Evolutionary conservation across 257 asterid genomes (phyloP).

Genomic region (Primulina tabacum): DNA sequence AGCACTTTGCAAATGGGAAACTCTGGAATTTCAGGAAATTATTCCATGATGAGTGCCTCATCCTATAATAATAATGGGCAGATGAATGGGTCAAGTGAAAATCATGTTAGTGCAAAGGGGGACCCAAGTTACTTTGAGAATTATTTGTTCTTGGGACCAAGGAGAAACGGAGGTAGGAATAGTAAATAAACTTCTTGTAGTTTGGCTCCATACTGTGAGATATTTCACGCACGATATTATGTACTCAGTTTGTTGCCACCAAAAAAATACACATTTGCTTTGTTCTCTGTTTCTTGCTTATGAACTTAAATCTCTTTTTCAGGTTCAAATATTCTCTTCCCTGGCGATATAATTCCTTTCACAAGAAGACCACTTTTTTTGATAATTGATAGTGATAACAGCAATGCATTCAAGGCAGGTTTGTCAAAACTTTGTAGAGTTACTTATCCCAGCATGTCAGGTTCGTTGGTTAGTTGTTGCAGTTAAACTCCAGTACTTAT

Average conservation of each 20-base stretch:
- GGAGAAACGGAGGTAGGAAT: slow-evolving; percentile 70
- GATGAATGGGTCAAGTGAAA: slow-evolving; percentile 44
- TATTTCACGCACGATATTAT: slow-evolving; percentile 21
- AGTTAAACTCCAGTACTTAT: slow-evolving; percentile 18
- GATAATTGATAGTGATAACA: slow-evolving; percentile 85
- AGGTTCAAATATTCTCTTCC: slow-evolving; percentile 82
- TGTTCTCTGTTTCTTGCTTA: slow-evolving; percentile 18
- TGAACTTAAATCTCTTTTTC: slow-evolving; percentile 29
- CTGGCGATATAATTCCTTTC: slow-evolving; percentile 92
- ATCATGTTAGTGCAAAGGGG: slow-evolving; percentile 45
- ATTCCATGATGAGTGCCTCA: slow-evolving; percentile 33
- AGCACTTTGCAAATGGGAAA: slow-evolving; percentile 47
- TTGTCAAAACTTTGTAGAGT: slow-evolving; percentile 67
- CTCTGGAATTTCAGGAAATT: slow-evolving; percentile 51
- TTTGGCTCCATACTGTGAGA: slow-evolving; percentile 3
- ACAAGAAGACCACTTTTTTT: slow-evolving; percentile 88
- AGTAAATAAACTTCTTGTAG: slow-evolving; percentile 23
- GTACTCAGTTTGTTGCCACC: slow-evolving; percentile 14
- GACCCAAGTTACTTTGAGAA: slow-evolving; percentile 50
- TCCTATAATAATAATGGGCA: slow-evolving; percentile 44
- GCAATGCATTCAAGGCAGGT: slow-evolving; percentile 99
- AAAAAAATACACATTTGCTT: background rate
- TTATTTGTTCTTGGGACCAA: slow-evolving; percentile 69
- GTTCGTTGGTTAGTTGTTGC: slow-evolving; percentile 19
- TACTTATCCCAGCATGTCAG: slow-evolving; percentile 25